These are phyloP conservation scores for Phytomonas sp. DNA, from an alignment of 208 protist genomes.

Conservation along the genomic window DNA sequence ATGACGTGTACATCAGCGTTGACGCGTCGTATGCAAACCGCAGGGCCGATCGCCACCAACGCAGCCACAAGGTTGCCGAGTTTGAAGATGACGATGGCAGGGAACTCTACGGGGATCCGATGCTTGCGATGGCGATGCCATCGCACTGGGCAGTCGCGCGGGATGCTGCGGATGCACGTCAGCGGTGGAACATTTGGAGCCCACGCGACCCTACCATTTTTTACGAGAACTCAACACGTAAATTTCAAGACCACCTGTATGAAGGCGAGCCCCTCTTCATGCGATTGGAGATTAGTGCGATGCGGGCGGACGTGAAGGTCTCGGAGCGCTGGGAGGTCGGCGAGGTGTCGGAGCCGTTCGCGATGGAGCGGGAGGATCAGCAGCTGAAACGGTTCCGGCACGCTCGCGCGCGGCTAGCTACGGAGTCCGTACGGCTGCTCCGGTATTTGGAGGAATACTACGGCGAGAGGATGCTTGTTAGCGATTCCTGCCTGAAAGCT, in stretches of 20 bases:
- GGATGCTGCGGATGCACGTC: slow-evolving; percentile 53
- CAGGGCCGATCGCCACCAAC: slow-evolving; percentile 33
- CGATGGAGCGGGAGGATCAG: slow-evolving; percentile 37
- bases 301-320: slow-evolving; percentile 33
- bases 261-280: slow-evolving; percentile 84
- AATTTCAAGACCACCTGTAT: slow-evolving; percentile 83
- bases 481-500: slow-evolving; percentile 7
- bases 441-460: slow-evolving; percentile 51
- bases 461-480: slow-evolving; percentile 34
- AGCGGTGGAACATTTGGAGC: slow-evolving; percentile 71
- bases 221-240: slow-evolving; percentile 65
- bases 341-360: slow-evolving; percentile 37
- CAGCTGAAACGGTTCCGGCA: slow-evolving; percentile 34
- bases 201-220: slow-evolving; percentile 78
- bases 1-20: slow-evolving; percentile 81
- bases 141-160: slow-evolving; percentile 61
- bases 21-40: slow-evolving; percentile 44
- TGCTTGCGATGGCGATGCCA: slow-evolving; percentile 52
- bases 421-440: slow-evolving; percentile 30
- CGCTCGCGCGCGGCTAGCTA: slow-evolving; percentile 34
- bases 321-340: slow-evolving; percentile 71
- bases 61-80: neutral
- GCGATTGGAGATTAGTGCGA: slow-evolving; percentile 24
- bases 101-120: slow-evolving; percentile 12
- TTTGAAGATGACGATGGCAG: neutral